phyloP scores from a whole-genome alignment of 495 filamentous ascomycete species.

The Aspergillus campestris region DNA sequence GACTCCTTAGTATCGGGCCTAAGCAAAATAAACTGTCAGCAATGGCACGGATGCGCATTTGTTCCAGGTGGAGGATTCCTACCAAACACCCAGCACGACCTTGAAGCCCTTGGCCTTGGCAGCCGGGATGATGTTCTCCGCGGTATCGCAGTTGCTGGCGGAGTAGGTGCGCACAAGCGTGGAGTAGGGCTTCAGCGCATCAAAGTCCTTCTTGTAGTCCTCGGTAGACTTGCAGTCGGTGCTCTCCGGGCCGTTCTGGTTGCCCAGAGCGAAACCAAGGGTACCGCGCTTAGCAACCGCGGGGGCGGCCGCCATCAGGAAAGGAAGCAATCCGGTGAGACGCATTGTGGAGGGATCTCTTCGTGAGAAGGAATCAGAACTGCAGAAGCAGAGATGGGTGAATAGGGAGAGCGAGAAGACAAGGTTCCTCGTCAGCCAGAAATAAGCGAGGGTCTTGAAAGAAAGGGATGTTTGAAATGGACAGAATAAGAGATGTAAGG shows the following conservation, averaged over 20 bases:
- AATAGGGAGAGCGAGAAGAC: neutral
- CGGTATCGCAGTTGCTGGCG: constrained; percentile 53
- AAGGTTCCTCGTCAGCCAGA: neutral
- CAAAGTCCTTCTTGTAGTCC: constrained; percentile 66
- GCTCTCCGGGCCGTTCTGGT: constrained; percentile 33
- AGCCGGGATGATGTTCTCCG: constrained; percentile 60
- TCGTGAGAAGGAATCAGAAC: neutral
- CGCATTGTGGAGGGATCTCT: constrained; percentile 31
- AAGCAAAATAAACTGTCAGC: neutral
- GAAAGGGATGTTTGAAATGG: neutral
- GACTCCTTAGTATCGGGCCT: constrained; percentile 64
- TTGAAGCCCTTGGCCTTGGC: constrained; percentile 63
- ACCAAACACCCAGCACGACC: constrained; percentile 74
- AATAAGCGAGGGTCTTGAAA: neutral
- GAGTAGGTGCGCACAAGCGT: constrained; percentile 65
- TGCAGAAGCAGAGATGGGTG: neutral
- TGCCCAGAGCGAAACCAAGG: constrained; percentile 43
- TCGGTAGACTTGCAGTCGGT: constrained; percentile 53
- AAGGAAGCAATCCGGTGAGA: constrained; percentile 28
- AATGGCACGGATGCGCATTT: neutral
- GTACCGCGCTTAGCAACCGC: constrained; percentile 35
- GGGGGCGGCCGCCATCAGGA: constrained; percentile 34
- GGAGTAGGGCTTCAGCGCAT: constrained; percentile 42
- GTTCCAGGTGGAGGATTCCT: constrained; percentile 11
- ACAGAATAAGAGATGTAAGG: neutral